Base-by-base conservation (phyloP, 257 asterid genomes). In the Fraxinus americana region DNA sequence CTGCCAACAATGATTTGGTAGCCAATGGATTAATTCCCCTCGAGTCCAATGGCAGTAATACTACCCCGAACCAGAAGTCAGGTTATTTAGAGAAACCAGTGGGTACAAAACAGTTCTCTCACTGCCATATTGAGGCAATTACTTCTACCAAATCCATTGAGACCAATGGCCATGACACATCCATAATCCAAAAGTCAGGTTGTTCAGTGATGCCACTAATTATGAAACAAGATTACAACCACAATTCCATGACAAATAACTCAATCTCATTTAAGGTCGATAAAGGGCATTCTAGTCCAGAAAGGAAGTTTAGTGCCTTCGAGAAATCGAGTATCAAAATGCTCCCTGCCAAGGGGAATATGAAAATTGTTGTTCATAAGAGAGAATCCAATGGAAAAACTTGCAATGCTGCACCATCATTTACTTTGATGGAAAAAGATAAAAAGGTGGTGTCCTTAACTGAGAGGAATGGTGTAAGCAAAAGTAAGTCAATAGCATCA, bases 21-120 rank as follows among this genome's bases (percentile, higher is more conserved):
- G 80, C 87, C 59, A 91, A 91, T 90, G 96, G 93, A 79, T 82
- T 83, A 32, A 91, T 84, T 84, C 74, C 85, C 71, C 85, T 82
- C 29, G 91, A 85, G 80, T 77, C 91, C 67, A 91, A 92, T 83
- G 95, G 90, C 80, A 74, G 65, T 74, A 81, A 78, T 82, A 73
- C 83, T 50, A 81, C 92, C 36, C 79, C 80, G 79, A 73, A 52
- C 41, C 80, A 74, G 70, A 88, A 71, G 71, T 71, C 87, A 14
- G 77, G 78, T 75, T 88, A 77, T 81, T 68, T 78, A 70, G 94
- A 84, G 75, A 87, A 88, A 75, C 23, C 83, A 65, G 72, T 36
- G 45, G 75, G 71, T 70, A 48, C 75, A 10, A 84, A 30, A 73
- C 89, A 80, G 41, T 78, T 77, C 78, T 61, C 85, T 32, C 81